A percentile compares a stretch with the other conserved stretches of the same genome.
Conservation (phyloP, 257 asterid species). For the Phtheirospermum japonicum region DNA sequence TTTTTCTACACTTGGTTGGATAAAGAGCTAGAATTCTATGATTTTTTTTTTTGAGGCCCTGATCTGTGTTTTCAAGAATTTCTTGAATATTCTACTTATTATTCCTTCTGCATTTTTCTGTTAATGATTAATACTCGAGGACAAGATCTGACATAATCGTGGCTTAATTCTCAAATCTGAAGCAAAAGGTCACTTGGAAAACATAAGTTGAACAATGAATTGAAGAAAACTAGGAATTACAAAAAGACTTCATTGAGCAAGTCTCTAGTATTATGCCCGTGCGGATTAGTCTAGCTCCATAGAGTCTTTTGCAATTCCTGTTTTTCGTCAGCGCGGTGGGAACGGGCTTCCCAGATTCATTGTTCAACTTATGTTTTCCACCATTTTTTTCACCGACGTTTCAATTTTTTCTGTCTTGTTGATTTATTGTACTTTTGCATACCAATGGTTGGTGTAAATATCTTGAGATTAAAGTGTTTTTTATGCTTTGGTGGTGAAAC, state of each 20-base stretch:
- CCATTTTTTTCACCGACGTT: no score
- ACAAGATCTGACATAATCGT: slow-evolving; percentile 31
- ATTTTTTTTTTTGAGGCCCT: slow-evolving; percentile 9
- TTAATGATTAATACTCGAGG: slow-evolving; percentile 10
- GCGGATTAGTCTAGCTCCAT: no score
- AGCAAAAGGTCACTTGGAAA: no score
- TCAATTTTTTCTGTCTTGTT: no score
- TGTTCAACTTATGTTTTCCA: no score
- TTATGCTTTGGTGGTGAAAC: background rate
- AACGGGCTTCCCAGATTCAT: no score
- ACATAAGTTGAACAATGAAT: no score
- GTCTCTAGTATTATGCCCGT: no score
- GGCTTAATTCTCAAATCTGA: slow-evolving; percentile 21
- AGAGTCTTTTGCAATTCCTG: no score
- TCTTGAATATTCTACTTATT: slow-evolving; percentile 9
- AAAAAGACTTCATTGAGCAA: no score
- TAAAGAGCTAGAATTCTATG: slow-evolving; percentile 16
- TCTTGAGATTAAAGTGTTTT: background rate
- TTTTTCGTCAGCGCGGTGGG: no score
- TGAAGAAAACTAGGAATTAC: no score
- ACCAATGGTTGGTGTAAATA: background rate
- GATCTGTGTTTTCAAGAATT: slow-evolving; percentile 28
- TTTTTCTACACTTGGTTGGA: background rate
- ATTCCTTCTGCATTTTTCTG: background rate
- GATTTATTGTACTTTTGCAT: background rate